Percentiles rank a stretch among this genome's conserved stretches.
These are phyloP conservation scores for Ramaria sp. DNA, from an alignment of 768 basidiomycete genomes.

Conservation along the genomic window DNA sequence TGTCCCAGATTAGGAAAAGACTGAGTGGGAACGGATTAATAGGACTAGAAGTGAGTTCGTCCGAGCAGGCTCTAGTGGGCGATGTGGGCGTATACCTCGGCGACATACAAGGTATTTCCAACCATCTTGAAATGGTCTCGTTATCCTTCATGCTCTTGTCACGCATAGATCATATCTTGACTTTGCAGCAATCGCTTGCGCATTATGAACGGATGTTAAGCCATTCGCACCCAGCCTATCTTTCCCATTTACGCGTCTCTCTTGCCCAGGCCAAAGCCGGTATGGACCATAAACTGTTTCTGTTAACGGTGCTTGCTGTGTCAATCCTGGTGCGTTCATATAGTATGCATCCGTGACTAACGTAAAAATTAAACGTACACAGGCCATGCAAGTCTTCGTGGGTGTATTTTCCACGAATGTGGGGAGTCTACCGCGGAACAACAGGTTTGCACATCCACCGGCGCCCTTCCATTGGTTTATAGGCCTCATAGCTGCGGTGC, in stretches of 20 bases:
- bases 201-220: slow-evolving; percentile 86
- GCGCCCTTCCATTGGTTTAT: slow-evolving; percentile 44
- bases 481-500: slow-evolving; percentile 36
- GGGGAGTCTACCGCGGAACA: slow-evolving; percentile 31
- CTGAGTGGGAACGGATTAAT: slow-evolving; percentile 22
- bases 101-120: slow-evolving; percentile 71
- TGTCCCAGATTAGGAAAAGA: slow-evolving; percentile 70
- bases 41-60: background rate
- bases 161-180: slow-evolving; percentile 72
- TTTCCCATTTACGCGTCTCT: slow-evolving; percentile 61
- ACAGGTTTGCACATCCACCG: slow-evolving; percentile 24
- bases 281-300: slow-evolving; percentile 55
- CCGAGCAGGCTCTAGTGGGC: slow-evolving; percentile 10
- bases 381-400: slow-evolving; percentile 19
- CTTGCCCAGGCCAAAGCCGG: slow-evolving; percentile 49
- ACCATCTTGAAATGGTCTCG: background rate
- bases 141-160: background rate
- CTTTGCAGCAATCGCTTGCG: slow-evolving; percentile 70
- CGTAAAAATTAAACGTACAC: slow-evolving; percentile 13
- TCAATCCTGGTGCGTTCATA: slow-evolving; percentile 53
- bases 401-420: slow-evolving; percentile 65
- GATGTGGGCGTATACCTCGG: slow-evolving; percentile 84
- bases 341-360: slow-evolving; percentile 40
- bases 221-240: slow-evolving; percentile 79
- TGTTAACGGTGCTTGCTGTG: slow-evolving; percentile 56